A percentile compares a stretch with the other conserved stretches of the same genome.
These are phyloP conservation scores for Ceratobasidium theobromae DNA, from an alignment of 1,284 basidiomycete genomes.

Conservation along the genomic window DNA sequence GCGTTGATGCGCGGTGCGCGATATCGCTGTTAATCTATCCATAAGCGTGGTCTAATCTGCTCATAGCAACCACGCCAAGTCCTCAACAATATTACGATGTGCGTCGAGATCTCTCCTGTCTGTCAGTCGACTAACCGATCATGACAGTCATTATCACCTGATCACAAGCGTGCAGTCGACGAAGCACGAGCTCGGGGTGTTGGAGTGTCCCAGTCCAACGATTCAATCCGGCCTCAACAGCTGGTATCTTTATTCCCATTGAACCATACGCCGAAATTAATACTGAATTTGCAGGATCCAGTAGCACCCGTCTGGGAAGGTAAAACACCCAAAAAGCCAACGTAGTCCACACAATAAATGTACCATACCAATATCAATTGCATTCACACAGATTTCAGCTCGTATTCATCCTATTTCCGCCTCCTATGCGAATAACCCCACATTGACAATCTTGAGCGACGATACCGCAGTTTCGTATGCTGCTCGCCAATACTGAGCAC, in stretches of 20 bases:
- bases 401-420: slow-evolving; percentile 33
- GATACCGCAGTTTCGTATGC: slow-evolving; percentile 61
- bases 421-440: slow-evolving; percentile 67
- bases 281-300: not conserved
- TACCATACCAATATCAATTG: not conserved
- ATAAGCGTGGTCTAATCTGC: not conserved
- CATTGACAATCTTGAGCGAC: slow-evolving; percentile 71
- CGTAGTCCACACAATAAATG: not conserved
- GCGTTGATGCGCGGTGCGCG: slow-evolving; percentile 18
- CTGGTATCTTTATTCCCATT: not conserved
- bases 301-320: slow-evolving; percentile 10
- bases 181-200: slow-evolving; percentile 13
- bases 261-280: not conserved
- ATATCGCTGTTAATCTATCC: slow-evolving; percentile 6
- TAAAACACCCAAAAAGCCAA: not conserved
- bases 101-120: not conserved
- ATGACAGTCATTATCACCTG: slow-evolving; percentile 30
- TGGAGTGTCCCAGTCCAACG: slow-evolving; percentile 3
- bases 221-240: slow-evolving; percentile 9
- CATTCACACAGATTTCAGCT: not conserved
- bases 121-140: not conserved
- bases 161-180: slow-evolving; percentile 32
- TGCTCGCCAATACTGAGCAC: slow-evolving; percentile 33
- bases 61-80: slow-evolving; percentile 31
- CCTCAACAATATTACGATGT: slow-evolving; percentile 32